Evolutionary conservation across 2,329 filamentous ascomycete genomes (phyloP), one percentile per base, ranked within the genome.

Genomic region (Neoscytalidium dimidiatum): DNA sequence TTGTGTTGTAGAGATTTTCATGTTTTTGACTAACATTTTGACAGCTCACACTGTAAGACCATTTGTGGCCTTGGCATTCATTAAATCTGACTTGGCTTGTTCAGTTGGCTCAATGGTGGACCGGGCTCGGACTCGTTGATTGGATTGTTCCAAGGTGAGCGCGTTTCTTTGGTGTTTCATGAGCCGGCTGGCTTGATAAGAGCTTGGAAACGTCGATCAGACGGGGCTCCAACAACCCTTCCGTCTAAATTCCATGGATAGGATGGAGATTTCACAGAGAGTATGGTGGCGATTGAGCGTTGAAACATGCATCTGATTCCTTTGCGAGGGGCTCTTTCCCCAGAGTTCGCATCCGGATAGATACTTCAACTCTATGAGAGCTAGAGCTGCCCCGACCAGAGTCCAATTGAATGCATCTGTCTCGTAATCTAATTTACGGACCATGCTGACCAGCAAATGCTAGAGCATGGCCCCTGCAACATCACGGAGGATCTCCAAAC

Each of bases 81-180:
- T n/a, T 7, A n/a, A 7, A 33, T 31, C 29, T 60, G 7, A 58
- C 56, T n/a, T 29, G 53, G 19, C 19, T 9, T 46, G 5, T 28
- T n/a, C 33, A 57, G 53, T 31, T 57, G 60, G 60, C 46, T 63
- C 6, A 63, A 63, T n/a, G 60, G 60, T 8, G 81, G 82, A 0
- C 82, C 82, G 1, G 82, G 82, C 0, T 81, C 79, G 33, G 79
- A 77, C 2, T 79, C 74, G 17, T 74, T 80, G 76, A 76, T 79
- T 44, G 78, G 77, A 1, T 62, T 66, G 73, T 68, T 65, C 17
- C 63, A 65, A 62, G 77, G 81, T 66, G 74, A 78, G 56, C 41
- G 9, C 11, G 56, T n/a, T 35, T 60, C 38, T 58, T 41, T 46
- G 9, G n/a, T 21, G 56, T 60, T 60, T 60, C 56, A 60, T 31